Evolutionary conservation across 176 grass and related monocot species (phyloP).

Genomic region (Eleusine coracana): DNA sequence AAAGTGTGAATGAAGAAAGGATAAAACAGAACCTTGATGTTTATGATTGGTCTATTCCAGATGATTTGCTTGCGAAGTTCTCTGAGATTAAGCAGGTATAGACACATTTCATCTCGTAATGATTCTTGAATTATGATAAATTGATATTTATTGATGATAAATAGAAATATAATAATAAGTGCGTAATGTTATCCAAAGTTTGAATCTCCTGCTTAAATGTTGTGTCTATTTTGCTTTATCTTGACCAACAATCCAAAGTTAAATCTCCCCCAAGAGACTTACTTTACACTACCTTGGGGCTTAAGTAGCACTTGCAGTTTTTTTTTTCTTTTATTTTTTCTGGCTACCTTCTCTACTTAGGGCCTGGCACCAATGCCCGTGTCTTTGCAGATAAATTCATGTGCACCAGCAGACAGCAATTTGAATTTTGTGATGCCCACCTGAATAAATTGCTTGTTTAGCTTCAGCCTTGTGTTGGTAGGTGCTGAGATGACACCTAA

Average conservation of each 20-base stretch:
- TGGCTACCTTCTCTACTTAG: background rate
- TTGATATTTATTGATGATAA: background rate
- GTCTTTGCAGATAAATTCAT: background rate
- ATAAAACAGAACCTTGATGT: conserved; percentile 75
- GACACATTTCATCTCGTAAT: background rate
- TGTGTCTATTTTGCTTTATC: background rate
- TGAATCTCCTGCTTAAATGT: background rate
- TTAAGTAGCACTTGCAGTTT: background rate
- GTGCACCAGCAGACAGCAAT: background rate
- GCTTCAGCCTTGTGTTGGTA: background rate
- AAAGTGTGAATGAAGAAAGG: conserved; percentile 65
- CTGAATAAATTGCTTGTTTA: background rate
- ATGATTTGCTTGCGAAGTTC: conserved; percentile 62
- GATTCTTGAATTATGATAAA: background rate
- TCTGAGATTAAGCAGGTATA: conserved; percentile 75
- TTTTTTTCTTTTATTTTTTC: background rate
- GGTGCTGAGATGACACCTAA: background rate
- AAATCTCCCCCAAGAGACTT: background rate
- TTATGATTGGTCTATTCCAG: conserved; percentile 81
- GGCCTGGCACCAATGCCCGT: background rate
- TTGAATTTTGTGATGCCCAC: background rate
- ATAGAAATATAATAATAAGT: background rate
- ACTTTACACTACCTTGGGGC: background rate
- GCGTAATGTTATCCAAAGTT: background rate
- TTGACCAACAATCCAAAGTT: background rate